phyloP scores from a whole-genome alignment of 2,329 filamentous ascomycete genomes.

The Fusarium ramigenum region DNA sequence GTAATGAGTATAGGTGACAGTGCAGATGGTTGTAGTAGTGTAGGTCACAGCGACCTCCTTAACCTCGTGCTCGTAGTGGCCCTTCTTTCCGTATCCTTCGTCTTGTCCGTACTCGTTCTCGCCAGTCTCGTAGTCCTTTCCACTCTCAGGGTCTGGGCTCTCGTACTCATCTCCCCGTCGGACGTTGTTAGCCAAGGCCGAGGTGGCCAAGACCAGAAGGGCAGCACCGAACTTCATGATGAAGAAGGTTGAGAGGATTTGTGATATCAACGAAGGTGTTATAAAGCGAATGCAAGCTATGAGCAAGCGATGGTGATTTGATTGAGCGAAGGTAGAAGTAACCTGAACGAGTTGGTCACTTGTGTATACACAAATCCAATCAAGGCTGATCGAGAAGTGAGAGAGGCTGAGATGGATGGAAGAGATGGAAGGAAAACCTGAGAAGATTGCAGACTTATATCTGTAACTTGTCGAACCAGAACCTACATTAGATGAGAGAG shows the following conservation, averaged over 20 bases:
- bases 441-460: constrained; percentile 39
- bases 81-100: constrained; percentile 4
- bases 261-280: constrained; percentile 29
- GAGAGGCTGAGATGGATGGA: constrained; percentile 29
- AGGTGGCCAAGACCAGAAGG: constrained; percentile 39
- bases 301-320: constrained; percentile 29
- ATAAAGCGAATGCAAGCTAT: constrained; percentile 30
- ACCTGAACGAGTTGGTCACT: constrained; percentile 47
- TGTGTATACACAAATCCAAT: constrained; percentile 18
- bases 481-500: constrained; percentile 10
- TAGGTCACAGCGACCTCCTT: constrained; percentile 47
- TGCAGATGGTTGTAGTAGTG: constrained; percentile 57
- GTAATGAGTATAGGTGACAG: constrained; percentile 55
- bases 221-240: constrained; percentile 42
- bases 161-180: constrained; percentile 33
- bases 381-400: constrained; percentile 15
- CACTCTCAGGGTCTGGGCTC: constrained; percentile 11
- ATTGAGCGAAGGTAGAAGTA: constrained; percentile 44
- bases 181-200: constrained; percentile 38
- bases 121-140: constrained; percentile 16
- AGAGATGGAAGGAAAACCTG: constrained; percentile 18
- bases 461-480: constrained; percentile 12
- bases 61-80: constrained; percentile 5
- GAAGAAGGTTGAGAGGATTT: constrained; percentile 10
- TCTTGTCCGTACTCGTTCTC: constrained; percentile 14